Conservation (phyloP, 164 flowering plant species). For the Buxus sempervirens region DNA sequence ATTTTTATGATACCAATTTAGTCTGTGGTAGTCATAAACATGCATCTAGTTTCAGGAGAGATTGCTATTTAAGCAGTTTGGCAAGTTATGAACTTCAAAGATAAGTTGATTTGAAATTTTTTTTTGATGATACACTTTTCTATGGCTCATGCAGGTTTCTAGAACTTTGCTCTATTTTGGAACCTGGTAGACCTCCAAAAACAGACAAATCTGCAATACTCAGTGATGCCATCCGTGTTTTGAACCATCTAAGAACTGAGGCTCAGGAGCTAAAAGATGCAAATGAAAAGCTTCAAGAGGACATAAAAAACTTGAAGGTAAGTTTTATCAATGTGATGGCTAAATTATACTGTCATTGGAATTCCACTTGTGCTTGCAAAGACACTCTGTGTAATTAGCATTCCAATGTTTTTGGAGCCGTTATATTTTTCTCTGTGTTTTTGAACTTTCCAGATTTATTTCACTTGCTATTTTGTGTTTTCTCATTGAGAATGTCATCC, state of each 20-base stretch:
- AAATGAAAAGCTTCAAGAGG: slow-evolving; percentile 41
- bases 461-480: too few species aligned
- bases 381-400: neutral
- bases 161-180: slow-evolving; percentile 44
- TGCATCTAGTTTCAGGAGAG: neutral
- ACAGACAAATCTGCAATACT: slow-evolving; percentile 50
- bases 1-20: neutral
- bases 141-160: slow-evolving; percentile 35
- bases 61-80: neutral
- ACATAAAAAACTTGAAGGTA: slow-evolving; percentile 49
- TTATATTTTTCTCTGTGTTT: too few species aligned
- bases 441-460: too few species aligned
- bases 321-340: neutral
- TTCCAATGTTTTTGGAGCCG: too few species aligned
- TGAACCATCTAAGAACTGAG: slow-evolving; percentile 46
- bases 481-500: too few species aligned
- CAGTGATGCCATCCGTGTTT: slow-evolving; percentile 45
- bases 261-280: slow-evolving; percentile 36
- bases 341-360: neutral
- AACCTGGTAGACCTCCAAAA: slow-evolving; percentile 48
- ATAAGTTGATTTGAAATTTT: neutral
- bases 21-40: neutral
- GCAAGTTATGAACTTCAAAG: neutral
- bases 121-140: neutral
- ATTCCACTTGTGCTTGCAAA: neutral